A percentile compares a stretch with the other conserved stretches of the same genome.
phyloP scores from a whole-genome alignment of 495 filamentous ascomycete genomes.

The Elaphomyces granulatus region DNA sequence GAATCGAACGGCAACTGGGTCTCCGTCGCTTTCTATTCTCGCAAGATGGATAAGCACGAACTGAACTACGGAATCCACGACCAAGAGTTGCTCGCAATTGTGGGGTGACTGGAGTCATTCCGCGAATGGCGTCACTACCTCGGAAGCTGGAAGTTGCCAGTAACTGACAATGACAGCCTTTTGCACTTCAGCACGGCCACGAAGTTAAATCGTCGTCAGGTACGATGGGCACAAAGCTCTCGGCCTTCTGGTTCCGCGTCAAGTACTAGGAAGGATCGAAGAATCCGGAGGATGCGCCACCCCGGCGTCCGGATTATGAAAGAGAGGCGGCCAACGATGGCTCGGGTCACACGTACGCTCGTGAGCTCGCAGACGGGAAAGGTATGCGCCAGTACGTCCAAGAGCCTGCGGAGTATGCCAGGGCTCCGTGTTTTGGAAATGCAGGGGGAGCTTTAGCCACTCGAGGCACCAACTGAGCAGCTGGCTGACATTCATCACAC shows the following conservation, averaged over 20 bases:
- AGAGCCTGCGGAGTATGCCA: too few species aligned
- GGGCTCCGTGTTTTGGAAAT: too few species aligned
- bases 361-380: not conserved
- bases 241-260: not conserved
- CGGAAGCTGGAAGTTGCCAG: not conserved
- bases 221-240: not conserved
- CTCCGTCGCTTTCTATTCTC: constrained; percentile 12
- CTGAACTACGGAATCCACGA: constrained; percentile 20
- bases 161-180: not conserved
- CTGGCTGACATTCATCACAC: too few species aligned
- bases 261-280: not conserved
- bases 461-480: too few species aligned
- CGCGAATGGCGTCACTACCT: constrained; percentile 16
- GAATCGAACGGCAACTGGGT: constrained; percentile 1
- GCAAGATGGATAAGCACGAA: constrained; percentile 13
- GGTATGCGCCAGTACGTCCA: too few species aligned
- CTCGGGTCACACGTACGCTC: not conserved
- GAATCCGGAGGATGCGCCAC: not conserved
- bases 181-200: not conserved
- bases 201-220: not conserved
- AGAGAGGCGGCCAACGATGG: not conserved
- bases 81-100: constrained; percentile 16
- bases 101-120: constrained; percentile 11
- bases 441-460: too few species aligned
- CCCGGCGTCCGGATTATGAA: not conserved